phyloP scores from a whole-genome alignment of 768 basidiomycete genomes.

The Brasilioporus rufonigricans region DNA sequence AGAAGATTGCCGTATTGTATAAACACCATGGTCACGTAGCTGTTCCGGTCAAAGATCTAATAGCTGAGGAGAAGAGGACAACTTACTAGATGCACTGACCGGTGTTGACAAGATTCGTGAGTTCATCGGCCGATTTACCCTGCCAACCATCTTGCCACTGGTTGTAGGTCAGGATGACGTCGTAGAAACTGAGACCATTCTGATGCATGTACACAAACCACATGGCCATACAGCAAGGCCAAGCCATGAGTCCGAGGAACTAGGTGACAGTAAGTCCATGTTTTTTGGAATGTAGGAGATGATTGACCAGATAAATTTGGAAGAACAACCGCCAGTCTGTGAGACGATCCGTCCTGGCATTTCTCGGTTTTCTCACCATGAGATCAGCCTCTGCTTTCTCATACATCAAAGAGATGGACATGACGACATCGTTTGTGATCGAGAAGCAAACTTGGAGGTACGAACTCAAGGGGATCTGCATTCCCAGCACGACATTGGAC shows the following conservation, averaged over 20 bases:
- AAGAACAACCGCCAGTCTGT: constrained; percentile 48
- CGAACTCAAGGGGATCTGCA: constrained; percentile 56
- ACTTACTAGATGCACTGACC: constrained; percentile 48
- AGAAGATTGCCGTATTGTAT: constrained; percentile 44
- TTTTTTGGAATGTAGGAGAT: neutral
- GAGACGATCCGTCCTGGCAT: constrained; percentile 47
- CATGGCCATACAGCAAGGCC: constrained; percentile 45
- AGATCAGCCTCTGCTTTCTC: constrained; percentile 53
- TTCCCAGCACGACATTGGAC: constrained; percentile 54
- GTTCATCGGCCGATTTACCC: constrained; percentile 29
- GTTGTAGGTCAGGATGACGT: constrained; percentile 41
- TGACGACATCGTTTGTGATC: constrained; percentile 50
- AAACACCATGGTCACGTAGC: constrained; percentile 49
- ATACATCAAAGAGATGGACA: constrained; percentile 49
- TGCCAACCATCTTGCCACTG: constrained; percentile 38
- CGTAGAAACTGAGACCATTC: constrained; percentile 37
- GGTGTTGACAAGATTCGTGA: constrained; percentile 35
- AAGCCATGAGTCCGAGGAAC: constrained; percentile 46
- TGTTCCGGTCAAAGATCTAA: constrained; percentile 11
- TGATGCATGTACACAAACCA: constrained; percentile 40
- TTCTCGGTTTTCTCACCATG: constrained; percentile 47
- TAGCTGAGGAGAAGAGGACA: neutral
- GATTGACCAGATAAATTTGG: constrained; percentile 45
- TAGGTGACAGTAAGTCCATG: constrained; percentile 14
- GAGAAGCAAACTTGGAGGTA: constrained; percentile 57